These are phyloP conservation scores for Kwoniella botswanensis DNA, from an alignment of 768 basidiomycete genomes.

Conservation along the genomic window DNA sequence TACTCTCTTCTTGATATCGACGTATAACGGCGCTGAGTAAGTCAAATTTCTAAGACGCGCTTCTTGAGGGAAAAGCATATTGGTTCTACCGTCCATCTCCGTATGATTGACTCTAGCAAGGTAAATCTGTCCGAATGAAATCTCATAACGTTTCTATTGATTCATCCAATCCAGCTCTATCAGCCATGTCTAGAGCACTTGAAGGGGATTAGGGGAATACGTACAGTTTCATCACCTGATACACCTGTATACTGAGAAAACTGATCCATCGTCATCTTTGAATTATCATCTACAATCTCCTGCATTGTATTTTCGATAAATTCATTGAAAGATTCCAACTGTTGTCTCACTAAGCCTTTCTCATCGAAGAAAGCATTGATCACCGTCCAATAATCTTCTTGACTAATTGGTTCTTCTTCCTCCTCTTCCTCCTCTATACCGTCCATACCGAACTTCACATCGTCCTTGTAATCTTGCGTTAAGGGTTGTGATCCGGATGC, in stretches of 20 bases:
- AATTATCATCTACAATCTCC: slow-evolving; percentile 94
- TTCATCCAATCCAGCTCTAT: background rate
- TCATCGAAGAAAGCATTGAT: slow-evolving; percentile 96
- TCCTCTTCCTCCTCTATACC: slow-evolving; percentile 30
- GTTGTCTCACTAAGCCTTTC: slow-evolving; percentile 96
- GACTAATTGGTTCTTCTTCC: slow-evolving; percentile 32
- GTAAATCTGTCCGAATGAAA: slow-evolving; percentile 97
- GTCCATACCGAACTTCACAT: slow-evolving; percentile 20
- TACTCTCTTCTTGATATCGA: slow-evolving; percentile 91
- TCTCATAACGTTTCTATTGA: slow-evolving; percentile 82
- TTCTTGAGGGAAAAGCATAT: slow-evolving; percentile 95
- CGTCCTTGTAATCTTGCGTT: slow-evolving; percentile 18
- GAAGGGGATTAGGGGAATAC: slow-evolving; percentile 11
- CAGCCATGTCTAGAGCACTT: too few species aligned
- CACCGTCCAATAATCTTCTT: slow-evolving; percentile 63
- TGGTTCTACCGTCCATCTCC: slow-evolving; percentile 91
- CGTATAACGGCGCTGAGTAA: slow-evolving; percentile 92
- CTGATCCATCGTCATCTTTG: slow-evolving; percentile 95
- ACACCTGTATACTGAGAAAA: slow-evolving; percentile 94
- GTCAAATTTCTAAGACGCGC: slow-evolving; percentile 92
- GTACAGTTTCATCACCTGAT: slow-evolving; percentile 62
- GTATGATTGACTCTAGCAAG: slow-evolving; percentile 92
- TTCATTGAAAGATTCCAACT: slow-evolving; percentile 97
- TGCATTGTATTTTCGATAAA: slow-evolving; percentile 99
- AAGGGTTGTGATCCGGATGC: background rate